Conservation (phyloP, 2,329 filamentous ascomycete species). For the Ascochyta fabae region DNA sequence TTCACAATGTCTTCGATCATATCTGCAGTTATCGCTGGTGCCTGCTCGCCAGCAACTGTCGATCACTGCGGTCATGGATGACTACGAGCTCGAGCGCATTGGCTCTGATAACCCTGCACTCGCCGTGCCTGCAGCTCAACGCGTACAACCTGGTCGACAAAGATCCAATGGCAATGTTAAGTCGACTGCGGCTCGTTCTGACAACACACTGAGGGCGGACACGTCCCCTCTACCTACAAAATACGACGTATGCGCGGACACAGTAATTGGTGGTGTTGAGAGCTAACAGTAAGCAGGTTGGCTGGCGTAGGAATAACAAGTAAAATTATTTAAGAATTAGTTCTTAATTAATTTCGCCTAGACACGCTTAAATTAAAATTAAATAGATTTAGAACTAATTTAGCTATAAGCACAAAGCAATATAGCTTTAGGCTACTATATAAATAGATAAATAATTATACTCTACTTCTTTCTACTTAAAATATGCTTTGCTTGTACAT, state of each 20-base stretch:
- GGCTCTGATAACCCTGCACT: conserved; percentile 38
- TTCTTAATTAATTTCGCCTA: too few species aligned
- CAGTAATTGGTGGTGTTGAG: too few species aligned
- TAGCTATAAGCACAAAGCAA: too few species aligned
- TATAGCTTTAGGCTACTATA: too few species aligned
- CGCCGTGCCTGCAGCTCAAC: conserved; percentile 29
- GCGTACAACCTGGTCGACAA: conserved; percentile 20
- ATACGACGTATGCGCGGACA: conserved; percentile 30
- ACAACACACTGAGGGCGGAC: background rate
- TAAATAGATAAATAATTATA: too few species aligned
- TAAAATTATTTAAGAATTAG: too few species aligned
- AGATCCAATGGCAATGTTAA: conserved; percentile 20
- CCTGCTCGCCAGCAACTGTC: background rate
- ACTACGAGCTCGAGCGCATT: conserved; percentile 35
- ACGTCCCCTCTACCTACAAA: conserved; percentile 22
- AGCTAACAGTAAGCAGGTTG: conserved; percentile 24
- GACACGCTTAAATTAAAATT: too few species aligned
- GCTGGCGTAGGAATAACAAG: conserved; percentile 37
- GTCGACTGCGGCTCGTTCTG: background rate
- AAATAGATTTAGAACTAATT: too few species aligned
- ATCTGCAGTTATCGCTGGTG: background rate
- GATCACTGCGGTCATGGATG: conserved; percentile 31
- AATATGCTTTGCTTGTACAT: too few species aligned
- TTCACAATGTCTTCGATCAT: background rate
- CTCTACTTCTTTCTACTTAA: too few species aligned